phyloP scores from a whole-genome alignment of 2,329 filamentous ascomycete genomes.

The Epichloe hybrida region DNA sequence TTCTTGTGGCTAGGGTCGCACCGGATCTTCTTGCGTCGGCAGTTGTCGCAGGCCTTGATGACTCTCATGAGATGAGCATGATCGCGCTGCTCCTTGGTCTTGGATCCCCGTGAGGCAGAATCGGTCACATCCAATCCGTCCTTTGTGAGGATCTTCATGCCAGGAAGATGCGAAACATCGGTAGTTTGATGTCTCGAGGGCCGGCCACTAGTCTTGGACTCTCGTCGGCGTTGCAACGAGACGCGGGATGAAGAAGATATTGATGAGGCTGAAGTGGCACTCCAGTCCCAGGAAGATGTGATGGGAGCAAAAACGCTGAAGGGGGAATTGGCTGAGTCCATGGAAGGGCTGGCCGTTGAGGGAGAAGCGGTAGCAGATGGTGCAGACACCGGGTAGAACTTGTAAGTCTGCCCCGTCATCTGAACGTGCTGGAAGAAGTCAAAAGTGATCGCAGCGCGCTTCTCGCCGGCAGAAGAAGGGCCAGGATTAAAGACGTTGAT shows the following conservation, averaged over 20 bases:
- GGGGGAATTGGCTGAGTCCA: constrained; percentile 33
- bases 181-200: constrained; percentile 17
- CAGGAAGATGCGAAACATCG: constrained; percentile 42
- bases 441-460: constrained; percentile 42
- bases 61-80: constrained; percentile 54
- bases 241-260: constrained; percentile 18
- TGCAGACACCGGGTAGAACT: constrained; percentile 42
- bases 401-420: constrained; percentile 43
- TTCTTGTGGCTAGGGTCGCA: constrained; percentile 48
- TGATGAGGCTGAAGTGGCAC: constrained; percentile 10
- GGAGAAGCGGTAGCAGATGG: constrained; percentile 26
- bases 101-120: constrained; percentile 46
- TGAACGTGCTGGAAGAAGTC: constrained; percentile 44
- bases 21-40: constrained; percentile 49
- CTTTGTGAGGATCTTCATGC: constrained; percentile 54
- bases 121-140: constrained; percentile 51
- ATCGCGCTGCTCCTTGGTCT: constrained; percentile 54
- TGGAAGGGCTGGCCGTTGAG: constrained; percentile 24
- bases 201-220: constrained; percentile 13
- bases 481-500: constrained; percentile 45
- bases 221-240: constrained; percentile 14
- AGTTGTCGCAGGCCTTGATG: constrained; percentile 53
- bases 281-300: constrained; percentile 35
- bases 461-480: constrained; percentile 39
- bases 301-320: constrained; percentile 34